Conservation (phyloP, 164 flowering plant species). For the Piper betle region DNA sequence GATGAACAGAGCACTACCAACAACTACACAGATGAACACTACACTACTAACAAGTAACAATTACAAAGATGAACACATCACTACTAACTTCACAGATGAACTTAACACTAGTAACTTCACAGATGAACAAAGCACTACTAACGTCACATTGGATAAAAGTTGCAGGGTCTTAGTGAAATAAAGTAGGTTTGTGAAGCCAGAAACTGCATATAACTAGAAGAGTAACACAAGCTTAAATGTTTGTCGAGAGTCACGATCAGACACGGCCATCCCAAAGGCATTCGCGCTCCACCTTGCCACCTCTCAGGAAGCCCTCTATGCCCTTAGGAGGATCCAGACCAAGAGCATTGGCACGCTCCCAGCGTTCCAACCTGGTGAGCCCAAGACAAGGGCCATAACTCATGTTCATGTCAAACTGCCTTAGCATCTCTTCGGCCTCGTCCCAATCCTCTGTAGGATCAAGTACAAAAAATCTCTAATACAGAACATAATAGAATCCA, state of each 20-base stretch:
- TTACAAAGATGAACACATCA: no score
- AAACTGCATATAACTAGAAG: no score
- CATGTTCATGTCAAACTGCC: slow-evolving; percentile 84
- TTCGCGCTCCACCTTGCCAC: slow-evolving; percentile 22
- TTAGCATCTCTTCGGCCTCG: slow-evolving; percentile 40
- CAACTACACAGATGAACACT: no score
- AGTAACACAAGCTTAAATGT: no score
- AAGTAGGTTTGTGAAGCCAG: no score
- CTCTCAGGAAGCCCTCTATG: slow-evolving; percentile 30
- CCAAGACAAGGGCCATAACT: slow-evolving; percentile 85
- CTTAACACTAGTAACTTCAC: no score
- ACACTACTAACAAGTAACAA: no score
- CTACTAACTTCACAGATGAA: no score
- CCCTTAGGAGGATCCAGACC: slow-evolving; percentile 69
- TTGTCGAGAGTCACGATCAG: slow-evolving; percentile 4
- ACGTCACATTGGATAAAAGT: no score
- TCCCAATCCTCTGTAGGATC: slow-evolving; percentile 26
- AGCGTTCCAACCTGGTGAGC: slow-evolving; percentile 52
- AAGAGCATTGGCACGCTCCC: slow-evolving; percentile 59
- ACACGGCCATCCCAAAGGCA: slow-evolving; percentile 74
- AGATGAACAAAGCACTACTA: no score
- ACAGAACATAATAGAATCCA: background rate
- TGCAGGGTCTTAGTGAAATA: no score
- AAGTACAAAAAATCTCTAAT: background rate
- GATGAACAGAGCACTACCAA: no score